Percentiles rank a stretch among this genome's conserved stretches.
Evolutionary conservation across 306 rosid genomes (phyloP).

Genomic region (Pterocarpus macrocarpus): DNA sequence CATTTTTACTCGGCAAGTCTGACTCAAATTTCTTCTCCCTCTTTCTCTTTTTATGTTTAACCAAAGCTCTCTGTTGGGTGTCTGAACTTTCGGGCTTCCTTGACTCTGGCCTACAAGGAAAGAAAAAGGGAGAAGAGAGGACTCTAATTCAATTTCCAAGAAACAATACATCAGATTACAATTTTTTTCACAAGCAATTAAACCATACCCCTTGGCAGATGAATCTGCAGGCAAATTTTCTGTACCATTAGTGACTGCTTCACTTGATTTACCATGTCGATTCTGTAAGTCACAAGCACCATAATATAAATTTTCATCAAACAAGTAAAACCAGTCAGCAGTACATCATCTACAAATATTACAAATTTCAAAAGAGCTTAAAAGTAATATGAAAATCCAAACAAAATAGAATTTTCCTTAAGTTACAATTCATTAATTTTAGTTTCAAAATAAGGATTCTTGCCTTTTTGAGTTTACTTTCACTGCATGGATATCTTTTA

Average conservation of each 20-base stretch:
- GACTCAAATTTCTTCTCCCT: slow-evolving; percentile 48
- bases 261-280: slow-evolving; percentile 75
- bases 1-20: slow-evolving; percentile 29
- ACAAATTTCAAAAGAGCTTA: slow-evolving; percentile 25
- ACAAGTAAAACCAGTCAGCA: slow-evolving; percentile 21
- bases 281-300: slow-evolving; percentile 60
- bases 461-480: background rate
- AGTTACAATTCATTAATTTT: slow-evolving; percentile 4
- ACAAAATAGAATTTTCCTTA: slow-evolving; percentile 9
- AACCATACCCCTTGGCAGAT: slow-evolving; percentile 61
- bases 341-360: slow-evolving; percentile 33
- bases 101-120: slow-evolving; percentile 56
- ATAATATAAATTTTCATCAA: slow-evolving; percentile 24
- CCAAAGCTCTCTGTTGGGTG: slow-evolving; percentile 48
- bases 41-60: slow-evolving; percentile 55
- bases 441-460: slow-evolving; percentile 3
- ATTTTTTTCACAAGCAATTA: slow-evolving; percentile 25
- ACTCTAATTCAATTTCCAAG: slow-evolving; percentile 19
- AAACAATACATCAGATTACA: background rate
- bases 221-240: slow-evolving; percentile 56
- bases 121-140: background rate
- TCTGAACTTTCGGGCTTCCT: slow-evolving; percentile 52
- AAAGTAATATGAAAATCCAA: slow-evolving; percentile 29
- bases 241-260: slow-evolving; percentile 43
- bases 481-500: background rate